Evolutionary conservation across 1,284 basidiomycete genomes (phyloP), one percentile per base, ranked within the genome.

Genomic region (Irpex sp.): DNA sequence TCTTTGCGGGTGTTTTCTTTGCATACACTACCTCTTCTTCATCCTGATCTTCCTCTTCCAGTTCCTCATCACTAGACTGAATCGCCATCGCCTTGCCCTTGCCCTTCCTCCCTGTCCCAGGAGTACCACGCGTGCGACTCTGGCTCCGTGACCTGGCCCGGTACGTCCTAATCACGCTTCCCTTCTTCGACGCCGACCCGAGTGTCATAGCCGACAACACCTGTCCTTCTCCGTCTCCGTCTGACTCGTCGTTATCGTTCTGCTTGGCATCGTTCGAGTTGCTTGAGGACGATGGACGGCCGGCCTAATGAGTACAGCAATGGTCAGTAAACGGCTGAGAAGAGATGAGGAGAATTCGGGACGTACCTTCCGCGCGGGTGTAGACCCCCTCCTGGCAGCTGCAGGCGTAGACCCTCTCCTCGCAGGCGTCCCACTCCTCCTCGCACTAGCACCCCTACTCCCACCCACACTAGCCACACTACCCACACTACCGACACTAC

Each of bases 101-200:
- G 39, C 8, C 18, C 28, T 49, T 28, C 4, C 28, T 28, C 28
- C 28, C 28, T 5, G 42, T 49, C 23, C 21, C 52, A 54, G 14
- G 52, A n/a, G n/a, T 23, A 36, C 23, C 57, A 6, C 28, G 28
- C 19, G 55, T 42, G 1, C 58, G 62, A 49, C 42, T 55, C 23
- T n/a, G 60, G 58, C 52, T 65, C 59, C 65, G 60, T 60, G 59
- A 63, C 55, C 14, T 63, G 42, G n/a, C 63, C 54, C 35, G 63
- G 61, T 64, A 64, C 12, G 63, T 64, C 58, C 42, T 59, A 52
- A 57, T 61, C 7, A 64, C 63, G 9, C 57, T 56, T 23, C 58
- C 54, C 19, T 64, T 61, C 35, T 39, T 42, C n/a, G 52, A 37
- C 42, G 52, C 48, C 28, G 47, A 42, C 16, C 2, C 9, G 5